Base-by-base conservation (phyloP, 2,329 filamentous ascomycete species). In the Daldinia sp. region DNA sequence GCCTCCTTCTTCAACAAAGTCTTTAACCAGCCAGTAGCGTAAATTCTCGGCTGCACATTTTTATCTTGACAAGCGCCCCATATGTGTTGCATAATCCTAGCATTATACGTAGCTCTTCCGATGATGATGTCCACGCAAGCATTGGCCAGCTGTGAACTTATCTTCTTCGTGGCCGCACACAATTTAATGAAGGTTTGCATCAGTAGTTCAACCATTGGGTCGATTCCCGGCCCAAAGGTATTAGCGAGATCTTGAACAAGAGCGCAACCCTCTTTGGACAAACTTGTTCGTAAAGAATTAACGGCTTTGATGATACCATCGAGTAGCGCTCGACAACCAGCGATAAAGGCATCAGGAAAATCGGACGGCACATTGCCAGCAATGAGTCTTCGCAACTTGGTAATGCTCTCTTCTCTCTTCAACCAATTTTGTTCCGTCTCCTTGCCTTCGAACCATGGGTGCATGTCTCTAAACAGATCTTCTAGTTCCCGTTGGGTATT, bases 381-480 rank as follows among this genome's bases (percentile, higher is more conserved):
- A 57, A 93, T 88, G 28, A 98, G 86, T 70, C 89, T 88, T 59
- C 95, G 89, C 55, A 98, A 81, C 72, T 92, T 94, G 6, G 86
- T 87, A 41, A 94, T 87, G 76, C 88, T 91, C 82, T 95, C 92
- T 79, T 98, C 95, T 78, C 95, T 88, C 73, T 91, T 90, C 74
- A 93, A 79, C 95, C 95, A 98, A 77, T 98, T 98, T 67, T 92
- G 89, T 77, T 98, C 95, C 0, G 92, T 89, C 81, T 98, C 95
- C 77, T 86, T 93, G 59, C 94, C 94, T 73, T 98, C 94, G 70
- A 98, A 98, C 78, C 87, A 87, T 60, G 86, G 85, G 35, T 90
- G 84, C 93, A 98, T 97, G 35, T 92, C 90, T 72, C 88, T 89
- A 78, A 97, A 90, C 1, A 92, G 89, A 28, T 97, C 94, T 67